Conservation (phyloP, 345 rosid species). For the Eutrema heterophyllum region DNA sequence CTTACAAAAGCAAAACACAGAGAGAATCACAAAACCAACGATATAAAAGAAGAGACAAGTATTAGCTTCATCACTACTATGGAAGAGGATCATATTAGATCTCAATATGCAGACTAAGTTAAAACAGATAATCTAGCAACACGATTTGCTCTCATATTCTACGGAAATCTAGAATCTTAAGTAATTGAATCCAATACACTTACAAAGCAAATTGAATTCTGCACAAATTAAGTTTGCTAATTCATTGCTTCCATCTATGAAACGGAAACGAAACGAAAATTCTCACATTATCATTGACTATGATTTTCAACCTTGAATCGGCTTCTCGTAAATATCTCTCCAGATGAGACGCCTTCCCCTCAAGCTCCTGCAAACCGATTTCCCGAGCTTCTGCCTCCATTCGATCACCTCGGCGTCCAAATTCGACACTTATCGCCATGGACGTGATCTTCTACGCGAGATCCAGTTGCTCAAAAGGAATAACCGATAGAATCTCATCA, state of each 20-base stretch:
- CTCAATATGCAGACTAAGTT: too few species aligned
- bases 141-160: too few species aligned
- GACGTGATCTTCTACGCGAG: conserved; percentile 92
- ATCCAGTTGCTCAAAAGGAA: conserved; percentile 82
- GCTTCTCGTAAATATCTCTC: conserved; percentile 47
- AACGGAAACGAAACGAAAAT: neutral
- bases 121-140: neutral
- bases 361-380: conserved; percentile 41
- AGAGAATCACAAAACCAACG: neutral
- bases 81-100: too few species aligned
- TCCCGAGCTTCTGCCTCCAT: conserved; percentile 50
- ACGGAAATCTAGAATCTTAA: too few species aligned
- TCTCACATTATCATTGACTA: conserved; percentile 55
- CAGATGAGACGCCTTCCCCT: conserved; percentile 40
- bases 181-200: too few species aligned
- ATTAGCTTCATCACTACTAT: too few species aligned
- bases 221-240: too few species aligned
- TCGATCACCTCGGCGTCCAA: conserved; percentile 52
- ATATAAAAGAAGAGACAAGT: neutral
- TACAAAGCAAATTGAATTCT: too few species aligned
- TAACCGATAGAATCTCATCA: conserved; percentile 61
- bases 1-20: too few species aligned
- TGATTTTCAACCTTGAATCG: conserved; percentile 46
- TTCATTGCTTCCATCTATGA: too few species aligned
- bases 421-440: conserved; percentile 72